Base-by-base conservation (phyloP, 2,329 filamentous ascomycete genomes). In the Pseudocercospora vitis region DNA sequence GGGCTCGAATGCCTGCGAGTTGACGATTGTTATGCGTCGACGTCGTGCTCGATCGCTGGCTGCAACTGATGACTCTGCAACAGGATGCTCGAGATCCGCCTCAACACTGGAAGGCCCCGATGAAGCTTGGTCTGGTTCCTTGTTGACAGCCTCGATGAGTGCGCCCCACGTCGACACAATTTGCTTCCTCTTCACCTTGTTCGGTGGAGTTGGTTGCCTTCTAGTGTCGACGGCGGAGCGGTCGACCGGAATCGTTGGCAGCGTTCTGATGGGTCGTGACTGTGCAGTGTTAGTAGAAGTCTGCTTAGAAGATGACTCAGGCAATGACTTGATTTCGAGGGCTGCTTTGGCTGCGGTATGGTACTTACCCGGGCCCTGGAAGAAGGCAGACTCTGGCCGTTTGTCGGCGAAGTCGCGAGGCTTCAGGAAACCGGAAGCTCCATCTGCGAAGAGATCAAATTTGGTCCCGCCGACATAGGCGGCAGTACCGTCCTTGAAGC, bases 141-240 rank as follows among this genome's bases (percentile, higher is more conserved):
- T 45, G 7, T 14, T 45, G 1, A 11, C 24, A 4, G 42, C 42
- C 8, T 45, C 24, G 7, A 45, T 45, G n/a, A 45, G 16, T 14
- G 42, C 42, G 26, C 42, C 42, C 42, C 42, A 28, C 28, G 42
- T 45, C 7, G 42, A 45, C 3, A 14, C 24, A 6, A 45, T 14
- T 11, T 19, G n/a, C 0, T 28, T 23, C 7, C 19, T 5, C 2
- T 12, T 18, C 5, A 42, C 19, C 11, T 42, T 42, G 16, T 18
- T 21, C 6, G 21, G 37, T 26, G 37, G 21, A 11, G 24, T 14
- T 11, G 42, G 24, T 24, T 42, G 21, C 21, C 24, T 26, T 3
- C n/a, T n/a, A n/a, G 42, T 24, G 26, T 28, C 42, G 42, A 31
- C 24, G 8, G 42, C 42, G 19, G 42, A 31, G 42, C 11, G 42